Evolutionary conservation across 129 eudicot genomes (phyloP), one percentile per base, ranked within the genome.

Genomic region (Pittosporum tobira): DNA sequence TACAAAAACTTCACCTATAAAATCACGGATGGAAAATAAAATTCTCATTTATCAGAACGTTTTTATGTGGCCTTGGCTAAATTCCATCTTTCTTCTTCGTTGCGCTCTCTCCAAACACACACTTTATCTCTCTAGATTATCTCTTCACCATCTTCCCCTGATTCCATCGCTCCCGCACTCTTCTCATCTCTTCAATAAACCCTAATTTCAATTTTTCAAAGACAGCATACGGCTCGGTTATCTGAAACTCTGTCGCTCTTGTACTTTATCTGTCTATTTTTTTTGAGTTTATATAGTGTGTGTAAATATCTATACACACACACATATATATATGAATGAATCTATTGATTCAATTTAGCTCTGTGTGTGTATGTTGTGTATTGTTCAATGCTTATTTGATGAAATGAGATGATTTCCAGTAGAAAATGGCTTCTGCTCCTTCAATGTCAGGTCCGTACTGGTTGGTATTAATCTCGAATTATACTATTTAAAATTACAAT

Each of bases 371-470:
- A 26, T 24, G 0, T 23, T 3, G 38, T 36, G 20, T 49, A 31
- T 60, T 23, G 20, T 66, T 71, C 57, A 34, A 64, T 75, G 80
- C 62, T 54, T 48, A 30, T 49, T 61, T 55, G 66, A 73, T 73
- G 66, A 48, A 59, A 67, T 76, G 72, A 75, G 66, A 42, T 49
- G 51, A 67, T 72, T 74, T 57, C 53, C 38, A 42, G 61, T 88
- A 84, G 82, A 59, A 49, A 57, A 90, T 90, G 97, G 84, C 94
- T 61, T 75, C 84, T 73, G 66, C 84, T 81, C 61, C 85, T 53
- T 81, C 88, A 71, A 59, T 83, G 59, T 80, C 94, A 73, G 95
- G 97, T 85, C 36, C 29, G 58, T 63, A n/a, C 25, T 34, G 24
- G 43, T 19, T 13, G 27, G 40, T 30, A 63, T 24, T 45, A 19